Evolutionary conservation across 2,329 filamentous ascomycete species (phyloP).

Genomic region (Chaetomium strumarium): DNA sequence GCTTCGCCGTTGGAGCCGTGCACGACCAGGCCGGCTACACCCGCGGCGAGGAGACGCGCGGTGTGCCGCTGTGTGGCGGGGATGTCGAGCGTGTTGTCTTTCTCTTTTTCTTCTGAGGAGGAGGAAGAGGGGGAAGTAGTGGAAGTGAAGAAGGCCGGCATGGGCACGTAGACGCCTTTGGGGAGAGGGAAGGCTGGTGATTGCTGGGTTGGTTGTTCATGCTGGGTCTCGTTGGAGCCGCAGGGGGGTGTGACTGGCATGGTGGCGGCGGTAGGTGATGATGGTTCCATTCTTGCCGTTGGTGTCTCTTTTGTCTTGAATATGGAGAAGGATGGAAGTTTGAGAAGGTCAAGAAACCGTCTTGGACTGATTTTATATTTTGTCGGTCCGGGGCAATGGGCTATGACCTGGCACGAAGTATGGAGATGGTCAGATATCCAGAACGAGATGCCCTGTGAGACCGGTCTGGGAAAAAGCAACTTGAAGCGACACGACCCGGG

Average conservation of each 20-base stretch:
- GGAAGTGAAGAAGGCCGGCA: slow-evolving; percentile 49
- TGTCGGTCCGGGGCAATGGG: neutral
- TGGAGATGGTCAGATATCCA: too few species aligned
- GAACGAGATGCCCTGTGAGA: neutral
- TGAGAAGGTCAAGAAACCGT: neutral
- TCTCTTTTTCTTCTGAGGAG: neutral
- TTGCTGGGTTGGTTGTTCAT: slow-evolving; percentile 2
- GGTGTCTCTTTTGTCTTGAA: neutral
- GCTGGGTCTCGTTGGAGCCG: neutral
- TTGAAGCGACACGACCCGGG: neutral
- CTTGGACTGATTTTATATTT: neutral
- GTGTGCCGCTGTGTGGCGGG: slow-evolving; percentile 44
- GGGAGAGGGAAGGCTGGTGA: slow-evolving; percentile 11
- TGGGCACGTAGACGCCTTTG: slow-evolving; percentile 47
- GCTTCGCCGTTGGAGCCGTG: slow-evolving; percentile 65
- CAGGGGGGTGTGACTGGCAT: slow-evolving; percentile 1
- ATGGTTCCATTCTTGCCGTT: neutral
- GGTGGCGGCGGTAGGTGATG: neutral
- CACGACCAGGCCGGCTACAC: slow-evolving; percentile 55
- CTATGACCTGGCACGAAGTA: neutral
- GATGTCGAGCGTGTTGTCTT: slow-evolving; percentile 43
- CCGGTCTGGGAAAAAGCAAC: neutral
- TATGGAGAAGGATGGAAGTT: neutral
- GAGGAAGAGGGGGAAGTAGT: slow-evolving; percentile 25
- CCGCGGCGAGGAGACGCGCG: slow-evolving; percentile 51